Base-by-base conservation (phyloP, 371 early-diverging fungal species). In the Zopfochytrium polystomum region DNA sequence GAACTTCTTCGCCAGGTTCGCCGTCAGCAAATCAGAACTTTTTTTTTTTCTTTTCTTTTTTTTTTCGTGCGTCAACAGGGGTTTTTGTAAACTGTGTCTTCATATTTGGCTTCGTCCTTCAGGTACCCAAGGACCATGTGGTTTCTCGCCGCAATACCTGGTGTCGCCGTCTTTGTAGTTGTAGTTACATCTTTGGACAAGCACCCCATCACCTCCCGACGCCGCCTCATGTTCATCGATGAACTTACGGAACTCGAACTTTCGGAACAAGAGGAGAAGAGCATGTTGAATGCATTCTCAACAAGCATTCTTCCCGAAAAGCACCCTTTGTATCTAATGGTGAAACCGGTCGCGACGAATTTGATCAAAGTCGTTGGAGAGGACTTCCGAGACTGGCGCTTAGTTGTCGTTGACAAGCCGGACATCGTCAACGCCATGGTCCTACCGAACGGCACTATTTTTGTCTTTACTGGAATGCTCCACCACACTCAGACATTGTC, bases 391-490 rank as follows among this genome's bases (percentile, higher is more conserved):
- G 58, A 62, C 5, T 76, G 76, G 76, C 47, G 67, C 18, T 43
- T 76, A 15, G 48, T 58, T 26, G 76, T 76, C 3, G 55, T 76
- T 9, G 64, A 71, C 46, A 64, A 68, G 32, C 62, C 55, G 11
- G 13, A n/a, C 11, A 42, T 56, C 31, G 63, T 66, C 20, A 95
- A 95, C 73, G 95, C 95, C 2, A 91, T 94, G 68, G 95, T 95
- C 11, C 67, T 91, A 38, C 91, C 95, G 0, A 58, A 88, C 35
- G 92, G 93, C 26, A 91, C 91, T 68, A 88, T 94, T 0, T 93
- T 91, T 80, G 92, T 92, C 7, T 92, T 92, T 66, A 88, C 90
- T 30, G 90, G 91, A 1, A 81, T 95, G n/a, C 70, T 93, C 18
- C n/a, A 63, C 22, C 44, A 38, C 11, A 38, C 38, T 11, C 11